Base-by-base conservation (phyloP, 345 rosid species). In the Euphorbia peplus region DNA sequence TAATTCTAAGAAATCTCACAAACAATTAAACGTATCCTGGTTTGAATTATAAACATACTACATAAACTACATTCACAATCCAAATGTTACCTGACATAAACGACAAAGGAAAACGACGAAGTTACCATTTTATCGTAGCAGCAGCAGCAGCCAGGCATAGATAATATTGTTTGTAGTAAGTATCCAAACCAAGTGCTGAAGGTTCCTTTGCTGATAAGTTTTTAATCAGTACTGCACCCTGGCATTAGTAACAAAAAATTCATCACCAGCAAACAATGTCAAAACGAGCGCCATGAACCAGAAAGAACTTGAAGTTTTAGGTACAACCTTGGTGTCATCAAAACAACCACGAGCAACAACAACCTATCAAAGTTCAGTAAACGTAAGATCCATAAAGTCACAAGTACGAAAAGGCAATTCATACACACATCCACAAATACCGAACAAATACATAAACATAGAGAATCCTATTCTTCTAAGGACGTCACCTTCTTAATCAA, bases 131-230 rank as follows among this genome's bases (percentile, higher is more conserved):
- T 68, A 93, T 78, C 44, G 90, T 83, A 75, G 97, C 97, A 16
- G 93, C 88, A 70, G 95, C 88, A 60, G 99, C 95, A 66, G 96
- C 96, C 81, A 93, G 70, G 68, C 97, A 93, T 66, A 89, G 96
- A 78, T 91, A 91, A 71, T 93, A 90, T 81, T 93, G 98, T 85
- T 95, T 95, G 85, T 91, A 89, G 75, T 95, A 91, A 64, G 84
- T 85, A 80, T 88, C 99, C 72, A 91, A 80, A 64, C 97, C 96
- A 80, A 89, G 95, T 0, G 91, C 96, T 25, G 91, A 88, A 72
- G 99, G 95, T 72, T 91, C 96, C 80, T 80, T 84, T 11, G 95
- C 90, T 30, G 97, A 88, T 79, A 95, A 73, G 75, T 83, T 89
- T 78, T 89, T 93, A 61, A 91, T 75, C 63, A 95, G 70, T 73